phyloP scores from a whole-genome alignment of 2,329 filamentous ascomycete genomes.

The Trematosphaeria pertusa region DNA sequence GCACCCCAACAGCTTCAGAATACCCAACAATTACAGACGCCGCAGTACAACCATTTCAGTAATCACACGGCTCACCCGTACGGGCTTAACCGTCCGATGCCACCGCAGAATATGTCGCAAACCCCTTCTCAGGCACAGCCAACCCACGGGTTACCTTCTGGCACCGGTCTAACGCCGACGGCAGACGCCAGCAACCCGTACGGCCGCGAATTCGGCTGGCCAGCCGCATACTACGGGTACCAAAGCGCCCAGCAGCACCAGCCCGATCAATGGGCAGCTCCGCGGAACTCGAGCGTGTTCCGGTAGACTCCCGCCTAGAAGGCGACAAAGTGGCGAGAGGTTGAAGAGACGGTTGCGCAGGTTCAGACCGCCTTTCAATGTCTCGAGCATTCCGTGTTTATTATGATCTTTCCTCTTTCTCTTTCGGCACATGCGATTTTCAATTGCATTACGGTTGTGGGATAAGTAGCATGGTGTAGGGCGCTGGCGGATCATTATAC shows the following conservation, averaged over 20 bases:
- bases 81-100: slow-evolving; percentile 31
- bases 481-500: too few relatives aligned
- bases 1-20: slow-evolving; percentile 2
- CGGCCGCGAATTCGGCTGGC: slow-evolving; percentile 35
- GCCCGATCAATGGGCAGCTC: slow-evolving; percentile 34
- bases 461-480: too few relatives aligned
- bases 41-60: slow-evolving; percentile 30
- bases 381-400: too few relatives aligned
- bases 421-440: too few relatives aligned
- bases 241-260: slow-evolving; percentile 27
- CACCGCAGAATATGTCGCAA: slow-evolving; percentile 11
- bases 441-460: too few relatives aligned
- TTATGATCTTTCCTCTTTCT: too few relatives aligned
- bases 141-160: slow-evolving; percentile 22
- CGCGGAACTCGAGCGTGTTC: slow-evolving; percentile 29
- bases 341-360: too few relatives aligned
- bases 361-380: too few relatives aligned
- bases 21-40: slow-evolving; percentile 18
- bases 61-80: slow-evolving; percentile 30
- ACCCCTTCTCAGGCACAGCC: slow-evolving; percentile 26
- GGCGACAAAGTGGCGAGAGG: too few relatives aligned
- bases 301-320: too few relatives aligned
- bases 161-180: slow-evolving; percentile 22
- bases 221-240: slow-evolving; percentile 33
- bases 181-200: slow-evolving; percentile 31